These are phyloP conservation scores for Collybiopsis confluens DNA, from an alignment of 768 basidiomycete genomes.

Conservation along the genomic window DNA sequence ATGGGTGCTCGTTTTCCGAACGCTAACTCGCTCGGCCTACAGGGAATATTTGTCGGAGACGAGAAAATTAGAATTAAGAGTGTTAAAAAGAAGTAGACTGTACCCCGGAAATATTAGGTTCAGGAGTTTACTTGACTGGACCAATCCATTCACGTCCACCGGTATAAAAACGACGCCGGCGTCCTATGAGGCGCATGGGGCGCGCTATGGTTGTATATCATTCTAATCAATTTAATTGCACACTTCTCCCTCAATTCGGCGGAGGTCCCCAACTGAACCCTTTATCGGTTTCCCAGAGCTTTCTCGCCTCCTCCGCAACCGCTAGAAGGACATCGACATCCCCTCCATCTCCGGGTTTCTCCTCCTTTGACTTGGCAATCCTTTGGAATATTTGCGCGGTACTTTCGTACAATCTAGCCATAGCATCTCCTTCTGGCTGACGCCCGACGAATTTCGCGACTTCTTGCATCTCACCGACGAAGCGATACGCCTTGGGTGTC, in stretches of 20 bases:
- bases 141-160: too few species aligned
- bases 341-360: conserved; percentile 12
- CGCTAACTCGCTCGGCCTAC: conserved; percentile 3
- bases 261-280: neutral
- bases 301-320: conserved; percentile 32
- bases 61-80: conserved; percentile 90
- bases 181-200: too few species aligned
- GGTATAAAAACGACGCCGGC: too few species aligned
- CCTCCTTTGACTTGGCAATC: conserved; percentile 28
- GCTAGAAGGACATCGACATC: conserved; percentile 24
- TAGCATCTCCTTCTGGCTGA: conserved; percentile 10
- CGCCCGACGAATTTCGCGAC: conserved; percentile 38
- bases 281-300: neutral
- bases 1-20: neutral
- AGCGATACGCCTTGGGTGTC: conserved; percentile 45
- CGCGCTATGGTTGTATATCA: too few species aligned
- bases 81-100: conserved; percentile 79
- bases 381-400: conserved; percentile 33
- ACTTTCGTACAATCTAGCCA: conserved; percentile 27
- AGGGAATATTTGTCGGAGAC: conserved; percentile 94
- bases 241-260: neutral
- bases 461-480: conserved; percentile 48
- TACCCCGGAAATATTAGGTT: neutral
- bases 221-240: too few species aligned
- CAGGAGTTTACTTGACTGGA: too few species aligned